phyloP scores from a whole-genome alignment of 2,329 filamentous ascomycete species.

The Epicoccum sorghinum region DNA sequence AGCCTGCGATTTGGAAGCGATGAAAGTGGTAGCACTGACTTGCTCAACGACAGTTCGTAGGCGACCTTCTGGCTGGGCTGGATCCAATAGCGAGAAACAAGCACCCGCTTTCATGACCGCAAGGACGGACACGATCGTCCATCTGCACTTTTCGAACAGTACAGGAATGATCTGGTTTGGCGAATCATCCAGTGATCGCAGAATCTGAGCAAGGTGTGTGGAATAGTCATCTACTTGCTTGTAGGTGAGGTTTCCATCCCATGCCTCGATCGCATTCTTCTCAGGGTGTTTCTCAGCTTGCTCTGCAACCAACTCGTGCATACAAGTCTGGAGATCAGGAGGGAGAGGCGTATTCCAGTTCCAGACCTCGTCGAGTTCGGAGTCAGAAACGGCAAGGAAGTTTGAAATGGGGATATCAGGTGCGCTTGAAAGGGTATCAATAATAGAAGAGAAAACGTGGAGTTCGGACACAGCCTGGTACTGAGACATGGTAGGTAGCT shows the following conservation, averaged over 20 bases:
- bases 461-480: slow-evolving; percentile 54
- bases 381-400: slow-evolving; percentile 30
- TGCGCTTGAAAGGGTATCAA: slow-evolving; percentile 45
- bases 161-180: slow-evolving; percentile 44
- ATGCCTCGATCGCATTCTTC: slow-evolving; percentile 47
- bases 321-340: slow-evolving; percentile 52
- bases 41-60: slow-evolving; percentile 40
- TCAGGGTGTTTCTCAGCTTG: slow-evolving; percentile 43
- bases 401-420: slow-evolving; percentile 20
- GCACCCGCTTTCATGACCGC: slow-evolving; percentile 50
- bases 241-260: slow-evolving; percentile 47
- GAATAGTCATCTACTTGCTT: slow-evolving; percentile 44
- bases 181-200: slow-evolving; percentile 32
- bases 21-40: slow-evolving; percentile 34
- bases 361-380: slow-evolving; percentile 57
- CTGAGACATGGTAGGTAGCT: slow-evolving; percentile 48
- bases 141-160: slow-evolving; percentile 50
- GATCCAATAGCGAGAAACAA: slow-evolving; percentile 45
- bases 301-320: slow-evolving; percentile 55
- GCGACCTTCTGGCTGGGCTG: slow-evolving; percentile 44
- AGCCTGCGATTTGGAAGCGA: slow-evolving; percentile 39
- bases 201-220: slow-evolving; percentile 35
- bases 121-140: slow-evolving; percentile 48
- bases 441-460: slow-evolving; percentile 48
- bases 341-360: slow-evolving; percentile 55